A percentile compares a stretch with the other conserved stretches of the same genome.
Conservation (phyloP, 768 basidiomycete species). For the Hygrocybe coccinea region DNA sequence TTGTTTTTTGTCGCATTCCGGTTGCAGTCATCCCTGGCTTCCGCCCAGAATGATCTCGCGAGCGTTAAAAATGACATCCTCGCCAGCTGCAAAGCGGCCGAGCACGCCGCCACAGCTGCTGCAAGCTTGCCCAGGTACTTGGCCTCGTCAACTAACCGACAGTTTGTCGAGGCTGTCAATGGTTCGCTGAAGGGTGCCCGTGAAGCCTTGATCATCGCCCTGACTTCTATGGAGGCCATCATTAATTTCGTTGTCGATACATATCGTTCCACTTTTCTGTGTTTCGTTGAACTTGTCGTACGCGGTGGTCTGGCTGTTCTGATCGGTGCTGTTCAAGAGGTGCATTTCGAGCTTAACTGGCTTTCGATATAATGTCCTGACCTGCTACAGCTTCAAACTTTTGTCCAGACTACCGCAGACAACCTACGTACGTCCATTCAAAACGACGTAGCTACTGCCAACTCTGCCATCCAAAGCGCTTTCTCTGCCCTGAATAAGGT, state of each 20-base stretch:
- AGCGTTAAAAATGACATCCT: constrained; percentile 74
- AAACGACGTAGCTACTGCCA: constrained; percentile 60
- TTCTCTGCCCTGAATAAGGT: constrained; percentile 69
- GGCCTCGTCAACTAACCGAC: constrained; percentile 77
- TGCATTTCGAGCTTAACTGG: constrained; percentile 33
- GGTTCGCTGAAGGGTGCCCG: constrained; percentile 74
- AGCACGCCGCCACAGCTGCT: constrained; percentile 73
- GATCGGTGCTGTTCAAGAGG: constrained; percentile 79
- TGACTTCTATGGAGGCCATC: constrained; percentile 82
- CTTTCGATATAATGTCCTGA: no score
- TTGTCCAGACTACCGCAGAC: constrained; percentile 55
- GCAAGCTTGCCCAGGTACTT: constrained; percentile 87
- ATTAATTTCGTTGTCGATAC: constrained; percentile 90
- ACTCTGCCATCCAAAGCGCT: constrained; percentile 59
- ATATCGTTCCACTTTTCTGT: constrained; percentile 90
- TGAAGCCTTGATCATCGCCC: constrained; percentile 60
- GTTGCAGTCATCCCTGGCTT: constrained; percentile 65
- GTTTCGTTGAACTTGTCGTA: constrained; percentile 87
- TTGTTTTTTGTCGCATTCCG: constrained; percentile 84
- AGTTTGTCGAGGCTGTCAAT: constrained; percentile 74
- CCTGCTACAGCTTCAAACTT: constrained; percentile 57
- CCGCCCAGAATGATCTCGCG: constrained; percentile 61
- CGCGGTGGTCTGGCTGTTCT: constrained; percentile 74
- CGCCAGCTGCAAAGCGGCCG: constrained; percentile 79
- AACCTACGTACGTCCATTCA: constrained; percentile 68